phyloP scores from a whole-genome alignment of 2,329 filamentous ascomycete species.

The Aspergillus sp. region DNA sequence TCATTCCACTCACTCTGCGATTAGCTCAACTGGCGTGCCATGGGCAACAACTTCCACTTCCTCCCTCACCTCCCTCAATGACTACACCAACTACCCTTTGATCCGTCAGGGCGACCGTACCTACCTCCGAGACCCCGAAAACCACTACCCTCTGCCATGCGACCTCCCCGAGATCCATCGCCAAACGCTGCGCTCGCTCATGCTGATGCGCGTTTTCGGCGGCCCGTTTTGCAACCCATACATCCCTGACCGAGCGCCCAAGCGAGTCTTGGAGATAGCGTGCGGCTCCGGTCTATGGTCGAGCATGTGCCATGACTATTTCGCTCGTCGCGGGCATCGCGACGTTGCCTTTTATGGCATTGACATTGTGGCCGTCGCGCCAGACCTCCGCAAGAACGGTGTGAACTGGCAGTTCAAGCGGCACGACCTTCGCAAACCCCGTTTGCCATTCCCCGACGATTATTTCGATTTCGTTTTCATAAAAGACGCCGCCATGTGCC shows the following conservation, averaged over 20 bases:
- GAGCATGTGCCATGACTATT: slow-evolving; percentile 79
- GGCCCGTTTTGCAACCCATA: slow-evolving; percentile 72
- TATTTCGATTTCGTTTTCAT: slow-evolving; percentile 88
- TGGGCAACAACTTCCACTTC: slow-evolving; percentile 37
- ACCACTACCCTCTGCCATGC: slow-evolving; percentile 81
- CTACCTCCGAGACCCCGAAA: slow-evolving; percentile 71
- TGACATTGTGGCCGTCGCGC: slow-evolving; percentile 73
- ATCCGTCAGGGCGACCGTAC: slow-evolving; percentile 74
- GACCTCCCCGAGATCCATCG: slow-evolving; percentile 85
- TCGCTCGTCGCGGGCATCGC: slow-evolving; percentile 65
- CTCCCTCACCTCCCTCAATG: slow-evolving; percentile 35
- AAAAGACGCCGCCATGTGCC: slow-evolving; percentile 76
- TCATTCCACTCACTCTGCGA: slow-evolving; percentile 35
- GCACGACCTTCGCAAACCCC: slow-evolving; percentile 74
- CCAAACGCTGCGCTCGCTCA: slow-evolving; percentile 78
- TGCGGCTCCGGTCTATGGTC: slow-evolving; percentile 92
- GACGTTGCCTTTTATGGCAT: slow-evolving; percentile 78
- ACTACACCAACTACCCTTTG: slow-evolving; percentile 56
- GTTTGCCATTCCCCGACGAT: slow-evolving; percentile 74
- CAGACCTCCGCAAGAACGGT: slow-evolving; percentile 65
- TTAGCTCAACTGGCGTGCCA: slow-evolving; percentile 29
- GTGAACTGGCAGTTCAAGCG: slow-evolving; percentile 88
- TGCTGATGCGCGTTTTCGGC: slow-evolving; percentile 78
- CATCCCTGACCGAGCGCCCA: slow-evolving; percentile 66
- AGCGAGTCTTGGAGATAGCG: slow-evolving; percentile 77